Base-by-base conservation (phyloP, 2,329 filamentous ascomycete species). In the Rhinocladiella mackenziei region DNA sequence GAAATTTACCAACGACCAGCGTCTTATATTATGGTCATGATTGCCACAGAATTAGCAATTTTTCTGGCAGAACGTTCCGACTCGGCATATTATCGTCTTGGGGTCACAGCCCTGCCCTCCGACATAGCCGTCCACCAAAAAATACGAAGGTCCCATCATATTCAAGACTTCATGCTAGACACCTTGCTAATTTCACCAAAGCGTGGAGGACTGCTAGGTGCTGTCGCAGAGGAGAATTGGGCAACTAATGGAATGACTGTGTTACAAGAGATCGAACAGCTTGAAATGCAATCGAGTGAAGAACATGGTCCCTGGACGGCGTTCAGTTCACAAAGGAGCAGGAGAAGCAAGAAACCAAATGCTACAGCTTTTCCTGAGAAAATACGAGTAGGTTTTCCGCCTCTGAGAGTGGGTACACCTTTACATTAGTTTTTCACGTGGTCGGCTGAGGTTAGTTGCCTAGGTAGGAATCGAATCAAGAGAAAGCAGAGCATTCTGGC, bases 1-100 rank as follows among this genome's bases (percentile, higher is more conserved):
- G 75, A 78, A 48, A 79, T 87, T 34, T 95, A 89, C 61, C 80
- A 84, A 48, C 78, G 86, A 19, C 80, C 86, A 2, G 75, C 86
- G 44, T 78, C 80, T 2, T 84, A 81, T 6, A 81, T 94, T 45
- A 78, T 86, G 60, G 78, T 94, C 34, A 83, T 79, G 2, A 68
- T 94, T n/a, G 77, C 84, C 30, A 86, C 92, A 58, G 81, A 83
- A 18, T 76, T 78, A 10, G 86, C 83, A 59, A 77, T 95, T 56
- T 71, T 87, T 43, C 83, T 91, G 48, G 84, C 79, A 2, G 84
- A 82, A 25, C 81, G 80, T 4, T 84, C 86, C 52, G 83, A 89
- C 38, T 84, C 86, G 3, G 85, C 86, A 14, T 96, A 95, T 60
- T 76, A 82, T n/a, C n/a, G n/a, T 48, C 71, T 94, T 58, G 83